Base-by-base conservation (phyloP, 805 yeast species). In the Yamadazyma sp. region DNA sequence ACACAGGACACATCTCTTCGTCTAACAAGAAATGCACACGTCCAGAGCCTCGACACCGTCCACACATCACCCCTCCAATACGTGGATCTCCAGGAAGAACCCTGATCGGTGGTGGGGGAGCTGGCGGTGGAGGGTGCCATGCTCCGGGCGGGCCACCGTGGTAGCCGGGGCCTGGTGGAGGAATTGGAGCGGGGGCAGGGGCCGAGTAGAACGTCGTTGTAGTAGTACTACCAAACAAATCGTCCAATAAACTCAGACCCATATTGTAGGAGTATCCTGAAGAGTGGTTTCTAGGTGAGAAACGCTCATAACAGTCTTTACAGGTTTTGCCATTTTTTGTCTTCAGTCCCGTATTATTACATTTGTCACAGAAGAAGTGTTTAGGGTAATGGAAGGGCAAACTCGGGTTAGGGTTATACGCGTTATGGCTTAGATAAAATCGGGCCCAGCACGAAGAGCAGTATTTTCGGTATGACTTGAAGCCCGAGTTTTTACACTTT, bases 11-110 rank as follows among this genome's bases (percentile, higher is more conserved):
- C 4, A 71, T 56, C 37, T 80, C 83, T 27, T 75, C 71, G 50
- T 81, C 86, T 7, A 84, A 51, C 21, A 84, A 63, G 49, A 78
- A 75, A 18, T 63, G 60, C 2, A 72, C 66, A 38, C 69, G 48
- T 1, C 95, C 93, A 1, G 71, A 43, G 1, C 93, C 93, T 38
- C 82, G 53, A 50, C 95, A 87, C 35, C 77, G 64, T 0, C 86
- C 87, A 61, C 95, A 87, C 3, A 81, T 47, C 0, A 69, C 56
- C 1, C 95, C 95, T 1, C 95, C 95, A 18, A 45, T 75, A 10
- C 72, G 46, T 2, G 93, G 91, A 50, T 86, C 95, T 2, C 95
- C 95, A 0, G 95, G 93, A 14, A 52, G 54, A 1, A 84, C 82
- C 11, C 75, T 60, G 13, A 71, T 35, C 1, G 78, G 70, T 3